Evolutionary conservation across 257 asterid genomes (phyloP), one percentile per base, ranked within the genome.

Genomic region (Fraxinus quadrangulata): DNA sequence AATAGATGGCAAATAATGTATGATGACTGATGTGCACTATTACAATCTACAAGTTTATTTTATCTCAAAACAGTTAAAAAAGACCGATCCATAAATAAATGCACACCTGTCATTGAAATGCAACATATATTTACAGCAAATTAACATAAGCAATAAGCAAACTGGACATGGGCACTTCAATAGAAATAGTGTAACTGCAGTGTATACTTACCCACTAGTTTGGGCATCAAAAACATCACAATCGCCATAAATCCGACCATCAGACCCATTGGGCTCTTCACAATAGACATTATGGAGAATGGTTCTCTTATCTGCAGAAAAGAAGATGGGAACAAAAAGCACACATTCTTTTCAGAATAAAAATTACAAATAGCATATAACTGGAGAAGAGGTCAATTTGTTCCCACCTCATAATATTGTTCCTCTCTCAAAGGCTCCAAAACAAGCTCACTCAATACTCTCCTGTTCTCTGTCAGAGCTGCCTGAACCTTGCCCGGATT

Each of bases 181-280:
- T 78, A 65, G 56, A 63, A 51, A 54, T 54, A 54, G 65, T n/a
- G 3, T 19, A n/a, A 19, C 26, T 19, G 63, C 63, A 51, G 23
- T 51, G 49, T 40, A 14, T 73, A 82, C 98, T 90, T 87, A 91
- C 99, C 99, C 80, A 91, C 94, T 82, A 95, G 89, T 83, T 93
- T 95, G 73, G 99, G 99, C 99, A 95, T 95, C 87, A 95, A 72
- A 84, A 95, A 90, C 98, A 95, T 84, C 84, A 95, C 98, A 79
- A 95, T 71, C 77, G 79, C 90, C 99, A 95, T 93, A 80, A 95
- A 95, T 28, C 99, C 99, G 17, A 95, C 84, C 99, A 93, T 95
- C 97, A 95, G 81, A 69, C 99, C 98, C 99, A 95, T 93, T 1
- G 99, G 98, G 86, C 99, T 95, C 79, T 95, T 95, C 87, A 93